Evolutionary conservation across 805 yeast genomes (phyloP).

Genomic region (Candida chauliodis): DNA sequence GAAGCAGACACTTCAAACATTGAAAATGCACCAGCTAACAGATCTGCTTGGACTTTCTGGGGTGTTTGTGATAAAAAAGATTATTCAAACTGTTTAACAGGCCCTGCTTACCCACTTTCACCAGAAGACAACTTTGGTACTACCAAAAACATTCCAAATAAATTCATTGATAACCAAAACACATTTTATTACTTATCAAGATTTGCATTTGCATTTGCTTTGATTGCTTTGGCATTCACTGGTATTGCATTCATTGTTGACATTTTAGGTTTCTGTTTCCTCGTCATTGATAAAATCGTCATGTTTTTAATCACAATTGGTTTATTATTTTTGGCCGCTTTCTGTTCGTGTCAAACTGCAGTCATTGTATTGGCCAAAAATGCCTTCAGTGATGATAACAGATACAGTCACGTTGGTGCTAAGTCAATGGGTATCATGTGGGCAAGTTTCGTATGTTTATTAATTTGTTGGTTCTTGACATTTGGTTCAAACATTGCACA

Average conservation of each 20-base stretch:
- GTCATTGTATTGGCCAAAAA: constrained; percentile 70
- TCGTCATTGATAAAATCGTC: constrained; percentile 50
- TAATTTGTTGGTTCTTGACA: constrained; percentile 48
- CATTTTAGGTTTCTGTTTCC: constrained; percentile 54
- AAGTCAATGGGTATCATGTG: constrained; percentile 61
- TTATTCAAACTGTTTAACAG: constrained; percentile 50
- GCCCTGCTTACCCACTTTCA: constrained; percentile 83
- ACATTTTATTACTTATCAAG: constrained; percentile 62
- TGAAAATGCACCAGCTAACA: constrained; percentile 42
- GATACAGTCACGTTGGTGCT: constrained; percentile 50
- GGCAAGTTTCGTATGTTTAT: constrained; percentile 59
- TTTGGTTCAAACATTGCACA: constrained; percentile 48
- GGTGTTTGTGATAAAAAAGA: constrained; percentile 57
- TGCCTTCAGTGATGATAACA: constrained; percentile 52
- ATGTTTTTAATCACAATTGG: constrained; percentile 51
- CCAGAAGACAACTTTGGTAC: constrained; percentile 72
- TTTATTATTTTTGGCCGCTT: constrained; percentile 53
- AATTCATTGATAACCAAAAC: constrained; percentile 52
- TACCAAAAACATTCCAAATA: constrained; percentile 46
- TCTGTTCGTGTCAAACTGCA: constrained; percentile 72
- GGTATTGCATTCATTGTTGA: constrained; percentile 60
- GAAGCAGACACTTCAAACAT: constrained; percentile 66
- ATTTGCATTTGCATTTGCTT: constrained; percentile 59
- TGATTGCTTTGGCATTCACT: constrained; percentile 57
- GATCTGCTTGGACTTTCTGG: constrained; percentile 80